These are phyloP conservation scores for Xylaria scruposa DNA, from an alignment of 495 filamentous ascomycete genomes.

Conservation along the genomic window DNA sequence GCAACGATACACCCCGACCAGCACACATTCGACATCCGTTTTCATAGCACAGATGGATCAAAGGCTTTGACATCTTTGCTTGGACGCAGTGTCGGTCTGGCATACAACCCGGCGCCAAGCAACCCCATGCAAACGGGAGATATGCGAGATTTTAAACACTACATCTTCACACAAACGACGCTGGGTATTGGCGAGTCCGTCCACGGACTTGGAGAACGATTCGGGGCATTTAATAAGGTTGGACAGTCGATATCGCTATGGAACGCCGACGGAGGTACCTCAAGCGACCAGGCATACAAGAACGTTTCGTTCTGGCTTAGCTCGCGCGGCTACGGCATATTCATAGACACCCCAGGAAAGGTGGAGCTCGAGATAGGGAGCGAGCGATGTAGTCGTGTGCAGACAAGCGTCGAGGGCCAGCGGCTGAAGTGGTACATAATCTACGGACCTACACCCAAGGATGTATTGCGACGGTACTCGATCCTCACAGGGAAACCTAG, in stretches of 20 bases:
- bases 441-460: slow-evolving; percentile 70
- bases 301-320: slow-evolving; percentile 76
- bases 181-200: slow-evolving; percentile 71
- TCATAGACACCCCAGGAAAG: slow-evolving; percentile 66
- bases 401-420: slow-evolving; percentile 68
- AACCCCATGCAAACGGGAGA: slow-evolving; percentile 58
- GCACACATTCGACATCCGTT: slow-evolving; percentile 64
- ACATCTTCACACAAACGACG: slow-evolving; percentile 68
- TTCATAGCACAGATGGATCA: slow-evolving; percentile 54
- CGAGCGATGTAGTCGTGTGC: slow-evolving; percentile 68
- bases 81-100: slow-evolving; percentile 64
- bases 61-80: slow-evolving; percentile 65
- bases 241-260: slow-evolving; percentile 71
- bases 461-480: slow-evolving; percentile 68
- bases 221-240: slow-evolving; percentile 73
- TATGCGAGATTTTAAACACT: slow-evolving; percentile 62
- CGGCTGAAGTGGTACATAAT: slow-evolving; percentile 68
- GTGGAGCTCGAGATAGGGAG: slow-evolving; percentile 72
- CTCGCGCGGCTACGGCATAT: slow-evolving; percentile 73
- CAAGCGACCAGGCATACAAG: slow-evolving; percentile 74
- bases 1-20: slow-evolving; percentile 58
- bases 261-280: slow-evolving; percentile 77
- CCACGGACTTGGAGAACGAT: slow-evolving; percentile 73
- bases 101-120: slow-evolving; percentile 58
- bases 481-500: slow-evolving; percentile 65